A percentile compares a stretch with the other conserved stretches of the same genome.
Conservation (phyloP, 2,329 filamentous ascomycete genomes). For the Sclerotinia spermophila region DNA sequence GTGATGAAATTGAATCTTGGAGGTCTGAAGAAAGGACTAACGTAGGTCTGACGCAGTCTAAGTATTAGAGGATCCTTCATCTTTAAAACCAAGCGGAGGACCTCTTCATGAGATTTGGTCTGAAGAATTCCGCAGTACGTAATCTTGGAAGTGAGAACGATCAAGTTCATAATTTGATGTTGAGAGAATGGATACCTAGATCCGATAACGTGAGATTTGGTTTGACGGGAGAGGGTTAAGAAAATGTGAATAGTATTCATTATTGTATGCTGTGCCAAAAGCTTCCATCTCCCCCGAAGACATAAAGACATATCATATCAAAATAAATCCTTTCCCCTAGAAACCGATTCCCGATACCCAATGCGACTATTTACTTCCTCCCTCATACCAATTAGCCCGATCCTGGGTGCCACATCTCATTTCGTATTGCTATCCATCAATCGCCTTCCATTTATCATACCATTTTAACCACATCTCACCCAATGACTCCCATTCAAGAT, state of each 20-base stretch:
- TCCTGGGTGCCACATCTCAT: background rate
- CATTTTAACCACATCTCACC: too few species aligned
- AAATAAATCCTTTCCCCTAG: background rate
- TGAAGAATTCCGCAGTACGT: background rate
- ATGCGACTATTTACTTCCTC: background rate
- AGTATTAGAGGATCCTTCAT: background rate
- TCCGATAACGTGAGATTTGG: background rate
- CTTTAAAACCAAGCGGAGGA: background rate
- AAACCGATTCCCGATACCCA: background rate
- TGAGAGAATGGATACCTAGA: too few species aligned
- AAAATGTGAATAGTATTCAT: background rate
- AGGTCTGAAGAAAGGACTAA: background rate
- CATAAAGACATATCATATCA: background rate
- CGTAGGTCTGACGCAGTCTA: too few species aligned
- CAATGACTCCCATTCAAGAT: background rate
- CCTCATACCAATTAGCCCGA: background rate
- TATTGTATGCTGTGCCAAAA: background rate
- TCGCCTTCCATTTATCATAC: background rate
- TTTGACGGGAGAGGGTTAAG: background rate
- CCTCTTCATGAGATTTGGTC: background rate
- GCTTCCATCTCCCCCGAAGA: background rate
- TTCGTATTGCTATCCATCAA: background rate
- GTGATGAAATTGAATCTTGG: background rate
- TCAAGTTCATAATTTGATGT: background rate
- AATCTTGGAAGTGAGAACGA: background rate